Evolutionary conservation across 129 eudicot genomes (phyloP), one percentile per base, ranked within the genome.

Genomic region (Arctium minus): DNA sequence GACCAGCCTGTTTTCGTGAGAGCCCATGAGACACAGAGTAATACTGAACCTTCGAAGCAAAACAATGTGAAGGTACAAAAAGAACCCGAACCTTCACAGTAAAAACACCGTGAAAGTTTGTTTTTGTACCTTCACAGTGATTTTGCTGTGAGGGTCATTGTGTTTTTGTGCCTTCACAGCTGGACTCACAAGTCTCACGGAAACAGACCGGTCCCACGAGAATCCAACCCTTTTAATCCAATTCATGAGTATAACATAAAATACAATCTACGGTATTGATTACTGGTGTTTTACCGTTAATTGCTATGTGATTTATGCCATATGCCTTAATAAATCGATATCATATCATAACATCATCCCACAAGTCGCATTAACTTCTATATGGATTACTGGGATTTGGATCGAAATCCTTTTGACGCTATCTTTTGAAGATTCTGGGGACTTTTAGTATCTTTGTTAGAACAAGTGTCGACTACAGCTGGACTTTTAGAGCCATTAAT

Each of bases 381-480:
- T 76, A 22, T 70, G 56, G 82, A 70, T 65, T 76, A 48, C 69
- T 80, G 65, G 68, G 40, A 67, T 38, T 80, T 39, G 32, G 82
- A 80, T 71, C 44, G 48, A 85, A 22, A 60, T 71, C 70, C 75
- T 56, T 60, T 53, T 40, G 75, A 84, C 80, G 65, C n/a, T 67
- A 70, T 73, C 40, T 71, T 48, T 75, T 15, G 80, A 80, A 69
- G 77, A 79, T 79, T 85, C 68, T 37, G 46, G 88, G 88, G 79
- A 73, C 88, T 81, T 42, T 11, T 79, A 80, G 64, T 42, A 79
- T 73, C 60, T 65, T 84, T 80, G 81, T 60, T 79, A 70, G 18
- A 84, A 77, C 78, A 73, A 73, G 78, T 86, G 74, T 75, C n/a
- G 12, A 79, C 27, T 60, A 87, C 83, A 87, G 90, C 87, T 87